phyloP scores from a whole-genome alignment of 179 eudicot species.

The Camellia oleifera region DNA sequence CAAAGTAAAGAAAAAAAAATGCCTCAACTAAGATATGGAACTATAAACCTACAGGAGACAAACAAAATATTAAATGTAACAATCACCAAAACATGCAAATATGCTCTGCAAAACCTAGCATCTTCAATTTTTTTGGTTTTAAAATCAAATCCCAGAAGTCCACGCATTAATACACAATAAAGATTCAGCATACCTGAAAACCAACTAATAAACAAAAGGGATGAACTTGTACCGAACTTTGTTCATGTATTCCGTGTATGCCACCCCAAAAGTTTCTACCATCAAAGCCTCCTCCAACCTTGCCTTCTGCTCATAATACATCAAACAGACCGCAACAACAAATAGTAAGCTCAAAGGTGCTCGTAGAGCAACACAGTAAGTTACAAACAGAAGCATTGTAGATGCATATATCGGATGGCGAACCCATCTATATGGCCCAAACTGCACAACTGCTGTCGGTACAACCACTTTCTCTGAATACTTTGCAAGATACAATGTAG shows the following conservation, averaged over 20 bases:
- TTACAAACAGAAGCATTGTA: constrained; percentile 65
- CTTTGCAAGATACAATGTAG: constrained; percentile 69
- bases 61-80: neutral
- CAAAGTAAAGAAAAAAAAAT: too few relatives aligned
- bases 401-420: constrained; percentile 94
- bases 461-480: constrained; percentile 82
- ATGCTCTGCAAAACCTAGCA: neutral
- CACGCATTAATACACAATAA: neutral
- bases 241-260: constrained; percentile 54
- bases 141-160: neutral
- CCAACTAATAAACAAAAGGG: constrained; percentile 76
- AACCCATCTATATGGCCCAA: constrained; percentile 83
- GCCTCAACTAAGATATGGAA: neutral
- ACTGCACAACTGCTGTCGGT: constrained; percentile 78
- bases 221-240: constrained; percentile 81
- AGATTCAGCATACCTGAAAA: constrained; percentile 9
- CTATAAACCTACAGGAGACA: neutral
- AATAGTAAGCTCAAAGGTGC: constrained; percentile 74
- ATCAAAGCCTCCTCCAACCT: constrained; percentile 72
- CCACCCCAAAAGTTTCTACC: constrained; percentile 62
- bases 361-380: constrained; percentile 63
- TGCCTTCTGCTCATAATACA: constrained; percentile 77
- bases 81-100: neutral
- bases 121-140: neutral
- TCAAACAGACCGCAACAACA: constrained; percentile 50